Evolutionary conservation across 169 alveolate genomes (phyloP), one percentile per base, ranked within the genome.

Genomic region (Cryptosporidium ryanae): DNA sequence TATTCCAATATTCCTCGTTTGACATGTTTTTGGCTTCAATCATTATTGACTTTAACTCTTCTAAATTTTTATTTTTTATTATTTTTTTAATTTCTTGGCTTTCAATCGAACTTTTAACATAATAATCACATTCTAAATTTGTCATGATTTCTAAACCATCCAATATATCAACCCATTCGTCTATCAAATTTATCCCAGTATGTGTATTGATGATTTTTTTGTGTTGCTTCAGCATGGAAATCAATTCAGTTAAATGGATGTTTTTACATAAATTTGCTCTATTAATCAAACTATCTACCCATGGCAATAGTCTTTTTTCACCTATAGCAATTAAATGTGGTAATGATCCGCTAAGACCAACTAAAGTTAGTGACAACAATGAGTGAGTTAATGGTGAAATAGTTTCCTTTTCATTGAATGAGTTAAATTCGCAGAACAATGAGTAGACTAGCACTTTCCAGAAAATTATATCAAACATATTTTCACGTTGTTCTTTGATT

Each of bases 1-100:
- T 76, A 23, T 48, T 76, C 87, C 87, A 76, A 61, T 59, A 76
- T n/a, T 76, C 87, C n/a, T 76, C 76, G 63, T 76, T 55, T 12
- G 27, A 32, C 32, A 32, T 23, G 23, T 76, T 38, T 25, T 59
- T 17, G 18, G 71, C 31, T 43, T 76, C 61, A 23, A 13, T 2
- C 10, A 59, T 23, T 15, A 76, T 76, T 32, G 23, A 32, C 44
- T 21, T 32, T 32, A 76, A 23, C 18, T 76, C 87, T 32, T 7
- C 50, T 3, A 76, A 10, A 44, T 55, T 63, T 43, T 76, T 76
- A 2, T 76, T 46, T n/a, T 61, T 34, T 32, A 76, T 23, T 38
- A 76, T 61, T 38, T 59, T 15, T 4, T 76, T 43, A 21, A 76
- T 76, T 61, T 76, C 87, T 1, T 5, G 49, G 59, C 43, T 48